These are phyloP conservation scores for Raffaelea ambrosiae DNA, from an alignment of 2,329 filamentous ascomycete genomes.

Conservation along the genomic window DNA sequence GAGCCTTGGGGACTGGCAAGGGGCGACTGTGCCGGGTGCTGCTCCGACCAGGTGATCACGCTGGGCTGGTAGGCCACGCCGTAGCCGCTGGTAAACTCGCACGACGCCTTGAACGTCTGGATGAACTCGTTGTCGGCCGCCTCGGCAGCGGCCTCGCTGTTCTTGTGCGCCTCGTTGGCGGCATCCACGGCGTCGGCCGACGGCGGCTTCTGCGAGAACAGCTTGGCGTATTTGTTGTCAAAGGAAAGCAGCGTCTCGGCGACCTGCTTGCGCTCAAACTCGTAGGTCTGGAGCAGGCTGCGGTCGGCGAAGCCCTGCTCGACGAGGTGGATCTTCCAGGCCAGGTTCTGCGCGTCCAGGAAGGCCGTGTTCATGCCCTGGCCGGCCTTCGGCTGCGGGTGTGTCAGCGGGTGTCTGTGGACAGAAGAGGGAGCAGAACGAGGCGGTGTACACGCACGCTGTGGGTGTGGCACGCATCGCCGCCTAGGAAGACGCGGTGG, in stretches of 20 bases:
- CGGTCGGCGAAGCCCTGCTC: constrained; percentile 73
- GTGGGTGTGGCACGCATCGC: constrained; percentile 73
- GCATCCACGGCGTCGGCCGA: constrained; percentile 64
- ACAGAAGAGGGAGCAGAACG: neutral
- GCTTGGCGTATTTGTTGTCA: constrained; percentile 79
- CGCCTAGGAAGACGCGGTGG: constrained; percentile 64
- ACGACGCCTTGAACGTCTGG: constrained; percentile 81
- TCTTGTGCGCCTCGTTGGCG: constrained; percentile 6
- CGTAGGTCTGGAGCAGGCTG: constrained; percentile 72
- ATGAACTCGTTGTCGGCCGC: constrained; percentile 66
- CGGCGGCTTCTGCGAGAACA: constrained; percentile 75
- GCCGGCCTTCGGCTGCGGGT: constrained; percentile 54
- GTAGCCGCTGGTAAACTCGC: constrained; percentile 88
- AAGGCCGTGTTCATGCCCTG: constrained; percentile 78
- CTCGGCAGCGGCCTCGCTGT: constrained; percentile 30
- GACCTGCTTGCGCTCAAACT: constrained; percentile 74
- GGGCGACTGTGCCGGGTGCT: constrained; percentile 61
- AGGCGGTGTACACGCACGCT: constrained; percentile 44
- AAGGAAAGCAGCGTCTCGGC: constrained; percentile 80
- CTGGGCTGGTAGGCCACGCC: constrained; percentile 81
- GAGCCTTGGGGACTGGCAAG: constrained; percentile 59
- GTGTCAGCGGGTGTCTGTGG: neutral
- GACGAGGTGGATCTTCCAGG: constrained; percentile 93
- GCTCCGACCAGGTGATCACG: constrained; percentile 70
- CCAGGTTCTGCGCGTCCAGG: constrained; percentile 76